Evolutionary conservation across 1,284 basidiomycete species (phyloP), one percentile per base, ranked within the genome.

Genomic region (Trichosporon inkin): DNA sequence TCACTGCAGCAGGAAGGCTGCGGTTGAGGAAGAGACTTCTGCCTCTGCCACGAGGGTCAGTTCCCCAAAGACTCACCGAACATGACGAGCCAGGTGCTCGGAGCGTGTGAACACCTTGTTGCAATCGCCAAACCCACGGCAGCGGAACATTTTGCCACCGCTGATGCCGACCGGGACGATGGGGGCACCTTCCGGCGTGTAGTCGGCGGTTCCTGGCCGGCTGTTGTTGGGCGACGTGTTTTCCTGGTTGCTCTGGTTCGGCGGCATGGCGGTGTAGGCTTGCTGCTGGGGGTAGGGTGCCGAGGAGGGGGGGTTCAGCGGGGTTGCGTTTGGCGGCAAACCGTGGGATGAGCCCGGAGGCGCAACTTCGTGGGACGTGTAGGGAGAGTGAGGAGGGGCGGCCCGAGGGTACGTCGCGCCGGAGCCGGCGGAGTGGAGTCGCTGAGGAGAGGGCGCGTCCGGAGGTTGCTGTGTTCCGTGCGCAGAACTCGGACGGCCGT

Each of bases 51-150:
- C n/a, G 41, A 28, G 20, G 41, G 20, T 24, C 41, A 28, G 41
- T 14, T 20, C 41, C 41, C 41, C 10, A n/a, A n/a, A n/a, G 4
- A 79, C 81, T 69, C 62, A 92, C 91, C 92, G 83, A 72, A 97
- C 91, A 81, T 98, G 94, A 68, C 94, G 84, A 61, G 94, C 93
- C 5, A 98, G 82, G 80, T 97, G 94, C 78, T 97, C 94, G 76
- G 88, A 91, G 75, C 94, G 83, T 58, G 88, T 91, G 77, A 98
- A 97, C 61, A 93, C 91, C 91, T 97, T 97, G 66, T 88, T 84
- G 80, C 94, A 97, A 58, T 94, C 91, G 65, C 92, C 93, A 75
- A 90, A 97, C 10, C 93, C 93, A 62, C 87, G 84, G 80, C 94
- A 98, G 71, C 93, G 89, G 77, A 96, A 97, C 62, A 93, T 90